Evolutionary conservation across 1,284 basidiomycete genomes (phyloP), one percentile per base, ranked within the genome.

Genomic region (Ceratobasidium theobromae): DNA sequence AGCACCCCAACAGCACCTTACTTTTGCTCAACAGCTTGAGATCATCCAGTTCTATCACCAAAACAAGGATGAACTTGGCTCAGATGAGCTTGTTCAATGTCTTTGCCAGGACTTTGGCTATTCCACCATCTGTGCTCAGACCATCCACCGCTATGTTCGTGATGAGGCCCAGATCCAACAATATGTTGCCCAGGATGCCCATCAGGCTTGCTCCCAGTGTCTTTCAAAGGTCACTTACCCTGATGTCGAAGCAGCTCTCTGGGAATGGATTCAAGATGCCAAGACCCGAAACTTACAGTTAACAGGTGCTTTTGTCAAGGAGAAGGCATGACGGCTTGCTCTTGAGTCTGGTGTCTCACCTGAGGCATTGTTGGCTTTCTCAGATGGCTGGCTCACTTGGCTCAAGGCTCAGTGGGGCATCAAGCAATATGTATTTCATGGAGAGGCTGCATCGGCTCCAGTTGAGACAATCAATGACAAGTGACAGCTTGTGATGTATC

Each of bases 381-480:
- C 54, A 8, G 41, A 57, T 21, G 54, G 54, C 4, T 57, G 40
- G 54, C 40, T 57, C 16, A 23, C 16, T 49, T 14, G 45, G 28
- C 48, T 60, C 45, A 60, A 60, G 57, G 28, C 16, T 21, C 57
- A 45, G 8, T 60, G 45, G 28, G 72, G 74, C 3, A 69, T 79
- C 1, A 67, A 71, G 33, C 73, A 77, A 48, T 67, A 67, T 67
- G 30, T 66, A 3, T 49, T 71, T 16, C 78, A 79, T 72, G 78
- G 78, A 16, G 78, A 79, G 68, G 76, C 77, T 27, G 76, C 66
- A 27, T 77, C 76, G n/a, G 75, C 38, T 40, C 38, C 43, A 21
- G n/a, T 57, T 16, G 54, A 45, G 32, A n/a, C n/a, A n/a, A n/a
- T n/a, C n/a, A n/a, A n/a, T n/a, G n/a, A n/a, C n/a, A n/a, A n/a